These are phyloP conservation scores for Suillus lakei DNA, from an alignment of 768 basidiomycete genomes.

Conservation along the genomic window DNA sequence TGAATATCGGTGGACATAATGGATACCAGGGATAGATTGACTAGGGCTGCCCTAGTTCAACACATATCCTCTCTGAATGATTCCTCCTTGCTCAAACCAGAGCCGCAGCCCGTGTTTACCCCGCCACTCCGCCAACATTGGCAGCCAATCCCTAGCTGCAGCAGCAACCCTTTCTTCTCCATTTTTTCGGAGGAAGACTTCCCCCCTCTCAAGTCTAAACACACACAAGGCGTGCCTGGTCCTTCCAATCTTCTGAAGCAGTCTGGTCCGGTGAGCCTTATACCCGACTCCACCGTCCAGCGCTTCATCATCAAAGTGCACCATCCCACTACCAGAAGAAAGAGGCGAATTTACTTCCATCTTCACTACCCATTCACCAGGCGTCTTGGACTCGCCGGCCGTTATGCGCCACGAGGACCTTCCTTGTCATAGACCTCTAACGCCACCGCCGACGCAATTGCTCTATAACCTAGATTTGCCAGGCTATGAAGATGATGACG, in stretches of 20 bases:
- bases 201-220: conserved; percentile 20
- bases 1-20: conserved; percentile 36
- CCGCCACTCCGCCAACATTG: conserved; percentile 21
- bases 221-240: conserved; percentile 19
- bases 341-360: conserved; percentile 15
- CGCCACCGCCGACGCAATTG: conserved; percentile 49
- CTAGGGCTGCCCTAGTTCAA: conserved; percentile 34
- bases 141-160: conserved; percentile 22
- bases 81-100: conserved; percentile 15
- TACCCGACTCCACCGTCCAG: conserved; percentile 35
- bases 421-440: conserved; percentile 37
- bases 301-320: conserved; percentile 27
- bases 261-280: conserved; percentile 22
- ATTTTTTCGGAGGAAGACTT: conserved; percentile 18
- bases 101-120: conserved; percentile 23
- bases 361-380: conserved; percentile 33
- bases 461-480: conserved; percentile 42
- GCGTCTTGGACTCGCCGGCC: conserved; percentile 41
- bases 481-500: conserved; percentile 31
- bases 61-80: conserved; percentile 12
- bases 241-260: conserved; percentile 19
- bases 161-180: conserved; percentile 30
- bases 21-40: conserved; percentile 37
- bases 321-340: conserved; percentile 33
- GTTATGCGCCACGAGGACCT: conserved; percentile 37